Base-by-base conservation (phyloP, 768 basidiomycete species). In the Hydnomerulius pinastri region DNA sequence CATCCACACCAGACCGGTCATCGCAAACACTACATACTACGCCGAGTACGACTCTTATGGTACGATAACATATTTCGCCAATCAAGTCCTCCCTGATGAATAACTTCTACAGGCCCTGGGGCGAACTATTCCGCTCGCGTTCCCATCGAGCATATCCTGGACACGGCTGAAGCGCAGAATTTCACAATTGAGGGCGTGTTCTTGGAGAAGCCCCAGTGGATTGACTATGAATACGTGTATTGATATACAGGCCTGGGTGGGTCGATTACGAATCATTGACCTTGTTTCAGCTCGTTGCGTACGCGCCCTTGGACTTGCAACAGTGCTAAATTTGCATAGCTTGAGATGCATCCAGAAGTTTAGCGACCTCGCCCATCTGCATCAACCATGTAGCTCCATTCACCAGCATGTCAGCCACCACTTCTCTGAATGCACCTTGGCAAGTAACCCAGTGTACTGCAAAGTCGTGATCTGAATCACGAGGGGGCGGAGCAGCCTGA, bases 1-100 rank as follows among this genome's bases (percentile, higher is more conserved):
- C 30, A 42, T 24, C 12, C 15, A 17, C 35, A 25, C n/a, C 37
- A 79, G 79, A 44, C 74, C 76, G 3, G 68, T 70, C 4, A 80
- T 82, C 36, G 64, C 73, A 59, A 78, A 78, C 56, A 78, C 80
- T 2, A 82, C 79, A 0, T 82, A 77, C 57, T 83, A 79, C 48
- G 81, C 79, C 4, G 81, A 84, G 56, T 81, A 68, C 50, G 67
- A 77, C 41, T 82, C 80, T 3, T 74, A 66, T 27, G 81, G 82
- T 76, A 54, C 40, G 64, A 23, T 27, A 17, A 39, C 17, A 21
- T 20, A 40, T 43, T 50, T 15, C 18, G 24, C 15, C 5, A 36
- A 24, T 4, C n/a, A n/a, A n/a, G n/a, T 50, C 15, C 6, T 43
- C 9, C 5, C 12, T 28, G 2, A 25, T 15, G 17, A 24, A 46